phyloP scores from a whole-genome alignment of 2,329 filamentous ascomycete genomes.

The Chaetomium sp. region DNA sequence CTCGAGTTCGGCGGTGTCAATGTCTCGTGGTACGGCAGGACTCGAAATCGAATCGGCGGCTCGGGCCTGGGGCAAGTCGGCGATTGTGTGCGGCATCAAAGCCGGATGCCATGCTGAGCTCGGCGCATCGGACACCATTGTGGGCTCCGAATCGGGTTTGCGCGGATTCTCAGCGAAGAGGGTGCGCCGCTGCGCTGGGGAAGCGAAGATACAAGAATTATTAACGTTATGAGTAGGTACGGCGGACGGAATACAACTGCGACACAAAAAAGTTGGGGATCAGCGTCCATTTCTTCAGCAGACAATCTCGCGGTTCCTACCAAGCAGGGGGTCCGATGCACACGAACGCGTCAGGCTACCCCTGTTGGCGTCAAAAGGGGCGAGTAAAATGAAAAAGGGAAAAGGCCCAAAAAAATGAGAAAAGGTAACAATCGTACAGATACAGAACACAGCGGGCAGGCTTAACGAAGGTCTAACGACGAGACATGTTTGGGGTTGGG shows the following conservation, averaged over 20 bases:
- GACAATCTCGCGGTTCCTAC: slow-evolving; percentile 9
- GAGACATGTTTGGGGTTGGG: slow-evolving; percentile 14
- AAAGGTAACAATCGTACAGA: slow-evolving; percentile 12
- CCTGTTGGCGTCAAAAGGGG: slow-evolving; percentile 3
- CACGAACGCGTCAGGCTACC: slow-evolving; percentile 8
- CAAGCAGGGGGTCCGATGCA: background rate
- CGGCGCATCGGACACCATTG: slow-evolving; percentile 39
- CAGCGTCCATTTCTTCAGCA: slow-evolving; percentile 3
- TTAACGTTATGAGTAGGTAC: background rate
- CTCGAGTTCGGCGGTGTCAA: background rate
- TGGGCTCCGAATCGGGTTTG: slow-evolving; percentile 18
- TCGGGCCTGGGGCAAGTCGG: slow-evolving; percentile 16
- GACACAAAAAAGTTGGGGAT: slow-evolving; percentile 4
- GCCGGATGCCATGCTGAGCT: slow-evolving; percentile 46
- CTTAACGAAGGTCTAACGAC: slow-evolving; percentile 13
- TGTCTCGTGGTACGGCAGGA: background rate
- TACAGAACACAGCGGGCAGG: slow-evolving; percentile 13
- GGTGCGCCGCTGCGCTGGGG: slow-evolving; percentile 10
- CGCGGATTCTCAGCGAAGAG: background rate
- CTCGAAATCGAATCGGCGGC: slow-evolving; percentile 3
- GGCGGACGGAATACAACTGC: background rate
- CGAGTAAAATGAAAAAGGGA: background rate
- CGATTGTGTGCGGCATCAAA: slow-evolving; percentile 40
- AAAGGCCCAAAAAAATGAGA: slow-evolving; percentile 10
- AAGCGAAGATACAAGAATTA: slow-evolving; percentile 11